These are phyloP conservation scores for Neurospora terricola DNA, from an alignment of 495 filamentous ascomycete genomes.

Conservation along the genomic window DNA sequence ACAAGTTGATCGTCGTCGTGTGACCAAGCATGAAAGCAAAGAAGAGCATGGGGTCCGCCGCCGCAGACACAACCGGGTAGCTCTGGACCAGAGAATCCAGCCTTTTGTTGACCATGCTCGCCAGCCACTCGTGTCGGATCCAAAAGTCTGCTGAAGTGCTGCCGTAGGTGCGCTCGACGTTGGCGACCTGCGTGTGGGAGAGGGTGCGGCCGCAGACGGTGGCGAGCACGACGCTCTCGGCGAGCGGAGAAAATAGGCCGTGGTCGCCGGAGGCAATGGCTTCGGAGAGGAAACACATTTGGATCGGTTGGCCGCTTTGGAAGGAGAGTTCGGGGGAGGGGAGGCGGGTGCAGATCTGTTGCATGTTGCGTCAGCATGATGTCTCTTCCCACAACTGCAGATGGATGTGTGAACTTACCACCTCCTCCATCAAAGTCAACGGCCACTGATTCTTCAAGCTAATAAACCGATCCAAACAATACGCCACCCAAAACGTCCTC, in stretches of 20 bases:
- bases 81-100: constrained; percentile 25
- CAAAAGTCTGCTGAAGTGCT: constrained; percentile 27
- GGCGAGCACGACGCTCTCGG: constrained; percentile 37
- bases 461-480: constrained; percentile 43
- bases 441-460: constrained; percentile 37
- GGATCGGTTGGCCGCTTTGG: constrained; percentile 36
- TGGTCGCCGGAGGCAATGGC: constrained; percentile 27
- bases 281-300: constrained; percentile 35
- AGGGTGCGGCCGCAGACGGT: constrained; percentile 39
- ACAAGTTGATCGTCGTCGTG: constrained; percentile 33
- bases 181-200: constrained; percentile 32
- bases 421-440: constrained; percentile 40
- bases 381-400: neutral
- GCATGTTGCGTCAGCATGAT: neutral
- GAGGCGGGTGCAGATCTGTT: constrained; percentile 34
- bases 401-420: constrained; percentile 24
- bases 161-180: constrained; percentile 12
- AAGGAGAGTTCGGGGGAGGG: constrained; percentile 42
- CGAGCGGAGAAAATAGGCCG: constrained; percentile 29
- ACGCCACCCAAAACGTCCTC: constrained; percentile 48
- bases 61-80: constrained; percentile 23
- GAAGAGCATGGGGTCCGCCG: constrained; percentile 37
- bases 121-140: constrained; percentile 39
- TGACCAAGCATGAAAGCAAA: constrained; percentile 36
- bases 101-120: constrained; percentile 28